Conservation (phyloP, 164 flowering plant genomes). For the Annona cherimola region DNA sequence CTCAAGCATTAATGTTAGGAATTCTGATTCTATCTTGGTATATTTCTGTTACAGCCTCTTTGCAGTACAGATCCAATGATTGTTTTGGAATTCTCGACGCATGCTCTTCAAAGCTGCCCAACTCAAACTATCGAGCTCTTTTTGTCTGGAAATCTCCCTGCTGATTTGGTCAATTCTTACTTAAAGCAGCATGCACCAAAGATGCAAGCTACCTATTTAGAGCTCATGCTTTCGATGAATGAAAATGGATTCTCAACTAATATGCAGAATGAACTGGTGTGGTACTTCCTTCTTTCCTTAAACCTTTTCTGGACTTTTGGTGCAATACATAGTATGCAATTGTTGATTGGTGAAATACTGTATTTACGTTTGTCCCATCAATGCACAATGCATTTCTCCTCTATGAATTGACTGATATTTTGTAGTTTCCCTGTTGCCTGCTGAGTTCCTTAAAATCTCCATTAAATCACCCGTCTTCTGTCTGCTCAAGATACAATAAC, state of each 20-base stretch:
- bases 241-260: constrained; percentile 81
- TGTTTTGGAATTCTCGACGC: constrained; percentile 90
- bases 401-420: not conserved
- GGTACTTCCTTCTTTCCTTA: constrained; percentile 10
- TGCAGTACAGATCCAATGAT: constrained; percentile 91
- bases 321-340: not conserved
- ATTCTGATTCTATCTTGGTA: not conserved
- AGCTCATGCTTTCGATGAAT: constrained; percentile 87
- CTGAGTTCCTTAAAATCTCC: not conserved
- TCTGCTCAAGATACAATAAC: not conserved
- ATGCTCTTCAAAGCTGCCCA: constrained; percentile 91
- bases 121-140: constrained; percentile 90
- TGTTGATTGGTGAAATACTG: not conserved
- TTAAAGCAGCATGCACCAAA: constrained; percentile 91
- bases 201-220: constrained; percentile 90
- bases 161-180: constrained; percentile 93
- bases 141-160: constrained; percentile 83
- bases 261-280: constrained; percentile 97
- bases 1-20: too few species aligned
- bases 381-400: too few species aligned
- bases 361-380: not conserved
- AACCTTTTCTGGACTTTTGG: not conserved
- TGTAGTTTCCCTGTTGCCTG: not conserved
- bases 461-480: not conserved
- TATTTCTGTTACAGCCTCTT: constrained; percentile 63